Evolutionary conservation across 495 filamentous ascomycete species (phyloP).

Genomic region (Penicillium daleae): DNA sequence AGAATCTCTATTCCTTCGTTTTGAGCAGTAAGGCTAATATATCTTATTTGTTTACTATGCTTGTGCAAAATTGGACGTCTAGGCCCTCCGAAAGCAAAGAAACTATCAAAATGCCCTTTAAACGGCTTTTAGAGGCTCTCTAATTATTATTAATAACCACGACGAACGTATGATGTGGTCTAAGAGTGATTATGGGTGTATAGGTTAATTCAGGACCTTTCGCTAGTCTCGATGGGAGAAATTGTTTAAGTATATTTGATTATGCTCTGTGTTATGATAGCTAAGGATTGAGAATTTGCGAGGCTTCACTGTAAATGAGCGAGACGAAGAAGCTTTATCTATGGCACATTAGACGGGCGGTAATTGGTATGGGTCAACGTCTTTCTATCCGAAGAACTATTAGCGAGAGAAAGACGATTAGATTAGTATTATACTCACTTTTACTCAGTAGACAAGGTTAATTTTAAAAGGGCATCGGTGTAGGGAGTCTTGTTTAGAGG

Average conservation of each 20-base stretch:
- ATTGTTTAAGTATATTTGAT: neutral
- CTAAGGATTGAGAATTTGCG: neutral
- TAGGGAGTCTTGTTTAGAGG: slow-evolving; percentile 2
- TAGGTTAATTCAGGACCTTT: neutral
- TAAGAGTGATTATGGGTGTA: neutral
- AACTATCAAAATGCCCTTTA: neutral
- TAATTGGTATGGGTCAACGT: neutral
- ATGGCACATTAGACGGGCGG: neutral
- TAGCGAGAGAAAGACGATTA: neutral
- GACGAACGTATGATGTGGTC: neutral
- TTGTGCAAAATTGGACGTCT: neutral
- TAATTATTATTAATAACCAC: neutral
- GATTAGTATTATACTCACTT: slow-evolving; percentile 7
- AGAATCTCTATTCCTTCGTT: neutral
- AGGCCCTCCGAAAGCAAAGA: neutral
- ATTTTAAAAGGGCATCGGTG: slow-evolving; percentile 5
- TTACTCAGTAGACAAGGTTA: neutral
- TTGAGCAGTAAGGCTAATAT: neutral
- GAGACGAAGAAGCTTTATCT: too few species aligned
- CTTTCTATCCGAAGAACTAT: neutral
- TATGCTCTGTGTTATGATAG: neutral
- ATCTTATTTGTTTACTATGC: neutral
- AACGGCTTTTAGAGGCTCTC: neutral
- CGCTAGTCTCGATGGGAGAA: neutral
- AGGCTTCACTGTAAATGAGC: slow-evolving; percentile 3